Evolutionary conservation across 306 rosid genomes (phyloP).

Genomic region (Dryas alaskensis): DNA sequence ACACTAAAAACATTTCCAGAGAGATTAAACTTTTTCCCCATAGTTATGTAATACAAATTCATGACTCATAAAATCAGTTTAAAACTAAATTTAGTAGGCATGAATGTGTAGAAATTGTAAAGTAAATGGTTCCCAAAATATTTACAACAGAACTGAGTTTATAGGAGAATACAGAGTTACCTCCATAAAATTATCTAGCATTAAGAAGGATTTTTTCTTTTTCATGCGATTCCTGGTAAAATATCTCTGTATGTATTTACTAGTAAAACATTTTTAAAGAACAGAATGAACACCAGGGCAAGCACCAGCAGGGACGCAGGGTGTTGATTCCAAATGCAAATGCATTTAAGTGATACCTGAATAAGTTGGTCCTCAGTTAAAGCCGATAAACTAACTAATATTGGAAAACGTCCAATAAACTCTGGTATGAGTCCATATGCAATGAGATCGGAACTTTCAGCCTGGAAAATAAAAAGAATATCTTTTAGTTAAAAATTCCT

Average conservation of each 20-base stretch:
- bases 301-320: background rate
- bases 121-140: background rate
- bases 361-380: constrained; percentile 93
- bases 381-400: constrained; percentile 82
- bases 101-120: background rate
- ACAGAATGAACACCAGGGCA: background rate
- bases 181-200: no score
- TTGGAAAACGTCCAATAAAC: constrained; percentile 94
- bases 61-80: background rate
- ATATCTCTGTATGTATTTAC: background rate
- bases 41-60: background rate
- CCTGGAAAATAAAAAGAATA: constrained; percentile 52
- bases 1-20: background rate
- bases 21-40: background rate
- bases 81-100: no score
- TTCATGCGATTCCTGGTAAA: background rate
- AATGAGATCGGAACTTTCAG: constrained; percentile 93
- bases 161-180: background rate
- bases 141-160: background rate
- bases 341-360: constrained; percentile 48
- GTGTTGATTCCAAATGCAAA: background rate
- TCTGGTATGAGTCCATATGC: constrained; percentile 98
- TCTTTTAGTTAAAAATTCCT: no score
- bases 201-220: no score
- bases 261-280: background rate